Base-by-base conservation (phyloP, 2,329 filamentous ascomycete species). In the Fusarium mundagurra region DNA sequence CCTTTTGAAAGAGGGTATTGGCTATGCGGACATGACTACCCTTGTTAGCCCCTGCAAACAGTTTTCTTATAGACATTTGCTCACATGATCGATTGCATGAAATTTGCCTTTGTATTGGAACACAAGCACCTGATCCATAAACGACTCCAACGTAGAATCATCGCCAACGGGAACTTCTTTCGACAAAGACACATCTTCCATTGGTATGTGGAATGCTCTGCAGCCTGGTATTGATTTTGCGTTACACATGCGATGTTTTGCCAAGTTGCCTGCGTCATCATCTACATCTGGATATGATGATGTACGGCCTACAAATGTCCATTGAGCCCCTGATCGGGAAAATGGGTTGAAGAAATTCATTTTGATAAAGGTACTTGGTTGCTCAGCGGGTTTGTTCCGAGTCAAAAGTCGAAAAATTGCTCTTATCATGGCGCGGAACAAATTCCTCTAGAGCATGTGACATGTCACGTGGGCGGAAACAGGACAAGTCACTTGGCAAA, bases 31-130 rank as follows among this genome's bases (percentile, higher is more conserved):
- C 92, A 94, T 85, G 87, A 85, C 90, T 92, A 24, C 20, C 8
- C 16, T 3, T 36, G 18, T 72, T 45, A 73, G 64, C n/a, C 11
- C 1, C 33, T 17, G 16, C 4, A 16, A 33, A 8, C 6, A 9
- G 6, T n/a, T 22, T n/a, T n/a, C 27, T 7, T 6, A 11, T 10
- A n/a, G 8, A 29, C 6, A n/a, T 12, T 39, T 39, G 81, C 88
- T 84, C 77, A 92, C 91, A 83, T 93, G 91, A 67, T 93, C 91
- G 29, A 93, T 83, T 0, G 92, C 92, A 76, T 93, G 88, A n/a
- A 93, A 85, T 67, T 88, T 90, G 7, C 88, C 89, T 59, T 86
- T 87, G 76, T 92, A 92, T 72, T 86, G 86, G 71, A 93, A 93
- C 0, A 93, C 86, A 24, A 93, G 84, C 0, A 93, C 89, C 76